Evolutionary conservation across 805 yeast species (phyloP), one percentile per base, ranked within the genome.

Genomic region (Grigorovia yakushimaensis): DNA sequence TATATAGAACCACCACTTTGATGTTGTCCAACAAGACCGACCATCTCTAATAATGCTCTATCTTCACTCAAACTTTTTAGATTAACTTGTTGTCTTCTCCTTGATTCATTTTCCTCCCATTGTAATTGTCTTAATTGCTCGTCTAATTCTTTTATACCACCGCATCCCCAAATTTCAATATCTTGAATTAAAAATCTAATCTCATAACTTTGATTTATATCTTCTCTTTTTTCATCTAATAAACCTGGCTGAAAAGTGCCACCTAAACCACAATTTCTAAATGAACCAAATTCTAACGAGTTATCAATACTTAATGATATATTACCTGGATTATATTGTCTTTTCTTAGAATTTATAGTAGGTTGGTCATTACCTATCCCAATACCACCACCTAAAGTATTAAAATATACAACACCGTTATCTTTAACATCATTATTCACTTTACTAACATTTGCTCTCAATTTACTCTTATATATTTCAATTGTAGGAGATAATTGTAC

Each of bases 121-220:
- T 82, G 88, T 93, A 95, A 84, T 50, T 76, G 76, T 56, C 76
- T 78, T 42, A 74, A 70, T 65, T 89, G 96, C 51, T 83, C 89
- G 27, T 76, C 82, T 42, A 88, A 67, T 54, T 87, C 95, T 50
- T 81, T 78, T 9, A 76, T 79, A 7, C 86, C 79, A 1, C 97
- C 98, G 48, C 88, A 76, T 0, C 98, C 98, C 89, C 93, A 85
- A 0, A 88, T 95, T 60, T 89, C 96, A 22, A 89, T 67, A 53
- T 84, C 89, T 5, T 81, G 77, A 7, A 91, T 77, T 47, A 73
- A 60, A 56, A 91, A 79, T 44, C 87, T 68, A 50, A 82, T 81
- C 60, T 91, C 97, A 56, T 7, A 30, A 22, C 8, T 41, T 53
- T 65, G 41, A 27, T 47, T 49, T 33, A 52, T 54, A 10, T 50